Conservation (phyloP, 2,329 filamentous ascomycete species). For the Leptographium galeiforme region DNA sequence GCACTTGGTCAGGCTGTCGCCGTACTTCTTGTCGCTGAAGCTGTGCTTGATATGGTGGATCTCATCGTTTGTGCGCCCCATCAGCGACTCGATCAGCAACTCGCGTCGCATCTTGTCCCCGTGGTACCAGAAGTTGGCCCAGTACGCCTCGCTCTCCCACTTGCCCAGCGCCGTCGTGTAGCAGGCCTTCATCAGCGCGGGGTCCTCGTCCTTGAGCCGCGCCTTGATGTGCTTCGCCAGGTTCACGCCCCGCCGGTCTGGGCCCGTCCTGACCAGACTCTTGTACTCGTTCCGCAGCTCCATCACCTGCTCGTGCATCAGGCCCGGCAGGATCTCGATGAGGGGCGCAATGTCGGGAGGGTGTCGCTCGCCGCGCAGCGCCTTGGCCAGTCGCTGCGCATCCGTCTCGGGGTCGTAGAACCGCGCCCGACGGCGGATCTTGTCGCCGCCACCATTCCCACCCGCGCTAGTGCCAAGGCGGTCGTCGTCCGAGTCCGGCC, state of each 20-base stretch:
- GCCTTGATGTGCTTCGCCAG: slow-evolving; percentile 74
- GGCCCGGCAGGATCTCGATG: slow-evolving; percentile 68
- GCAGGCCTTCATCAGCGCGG: slow-evolving; percentile 76
- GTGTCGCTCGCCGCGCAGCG: slow-evolving; percentile 51
- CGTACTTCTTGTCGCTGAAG: slow-evolving; percentile 87
- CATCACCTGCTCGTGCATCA: slow-evolving; percentile 80
- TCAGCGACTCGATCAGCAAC: slow-evolving; percentile 81
- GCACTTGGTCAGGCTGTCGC: slow-evolving; percentile 65
- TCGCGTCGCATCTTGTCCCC: slow-evolving; percentile 72
- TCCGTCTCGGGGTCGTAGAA: slow-evolving; percentile 79
- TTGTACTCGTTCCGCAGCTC: slow-evolving; percentile 85
- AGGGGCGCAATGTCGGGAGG: slow-evolving; percentile 56
- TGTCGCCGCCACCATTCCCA: slow-evolving; percentile 24
- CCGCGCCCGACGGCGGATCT: slow-evolving; percentile 47
- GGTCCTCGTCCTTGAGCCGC: slow-evolving; percentile 58
- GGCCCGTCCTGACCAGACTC: slow-evolving; percentile 66
- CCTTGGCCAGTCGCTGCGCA: slow-evolving; percentile 60
- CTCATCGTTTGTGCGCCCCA: slow-evolving; percentile 82
- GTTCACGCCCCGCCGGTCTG: slow-evolving; percentile 64
- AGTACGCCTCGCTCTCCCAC: slow-evolving; percentile 92
- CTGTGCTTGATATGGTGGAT: slow-evolving; percentile 74
- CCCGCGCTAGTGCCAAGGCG: slow-evolving; percentile 5
- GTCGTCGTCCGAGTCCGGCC: slow-evolving; percentile 32
- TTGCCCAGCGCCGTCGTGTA: slow-evolving; percentile 80
- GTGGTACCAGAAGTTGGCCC: slow-evolving; percentile 98